A percentile compares a stretch with the other conserved stretches of the same genome.
These are phyloP conservation scores for Ambrosia artemisiifolia DNA, from an alignment of 129 eudicot species.

Conservation along the genomic window DNA sequence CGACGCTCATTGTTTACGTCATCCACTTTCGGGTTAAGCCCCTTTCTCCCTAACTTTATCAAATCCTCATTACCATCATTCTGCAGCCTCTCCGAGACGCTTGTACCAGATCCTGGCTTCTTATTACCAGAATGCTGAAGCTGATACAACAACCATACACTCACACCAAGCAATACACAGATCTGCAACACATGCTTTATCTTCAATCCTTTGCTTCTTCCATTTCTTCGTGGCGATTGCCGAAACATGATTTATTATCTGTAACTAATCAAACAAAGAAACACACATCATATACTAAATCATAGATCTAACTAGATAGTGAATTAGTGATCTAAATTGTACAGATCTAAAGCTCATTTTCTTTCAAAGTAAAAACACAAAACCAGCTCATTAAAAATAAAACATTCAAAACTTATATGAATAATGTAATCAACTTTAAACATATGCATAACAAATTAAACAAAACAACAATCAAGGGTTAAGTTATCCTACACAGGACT, in stretches of 20 bases:
- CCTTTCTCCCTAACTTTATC: slow-evolving; percentile 73
- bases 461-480: neutral
- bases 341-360: slow-evolving; percentile 20
- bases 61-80: slow-evolving; percentile 22
- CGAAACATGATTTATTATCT: slow-evolving; percentile 50
- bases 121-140: slow-evolving; percentile 52
- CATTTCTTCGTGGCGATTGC: slow-evolving; percentile 76
- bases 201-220: slow-evolving; percentile 70
- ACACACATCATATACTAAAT: neutral
- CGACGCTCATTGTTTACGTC: slow-evolving; percentile 33
- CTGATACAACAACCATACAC: slow-evolving; percentile 80
- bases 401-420: neutral
- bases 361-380: neutral
- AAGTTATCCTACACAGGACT: no score
- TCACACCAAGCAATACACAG: slow-evolving; percentile 58
- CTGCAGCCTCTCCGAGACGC: slow-evolving; percentile 34
- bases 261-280: slow-evolving; percentile 14
- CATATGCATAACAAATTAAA: neutral
- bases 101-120: slow-evolving; percentile 24
- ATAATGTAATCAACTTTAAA: neutral
- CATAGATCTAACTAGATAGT: slow-evolving; percentile 10
- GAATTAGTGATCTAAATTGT: neutral
- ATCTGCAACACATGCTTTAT: slow-evolving; percentile 81
- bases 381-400: neutral
- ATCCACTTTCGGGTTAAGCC: slow-evolving; percentile 48